Base-by-base conservation (phyloP, 495 filamentous ascomycete genomes). In the Daldinia caldariorum region DNA sequence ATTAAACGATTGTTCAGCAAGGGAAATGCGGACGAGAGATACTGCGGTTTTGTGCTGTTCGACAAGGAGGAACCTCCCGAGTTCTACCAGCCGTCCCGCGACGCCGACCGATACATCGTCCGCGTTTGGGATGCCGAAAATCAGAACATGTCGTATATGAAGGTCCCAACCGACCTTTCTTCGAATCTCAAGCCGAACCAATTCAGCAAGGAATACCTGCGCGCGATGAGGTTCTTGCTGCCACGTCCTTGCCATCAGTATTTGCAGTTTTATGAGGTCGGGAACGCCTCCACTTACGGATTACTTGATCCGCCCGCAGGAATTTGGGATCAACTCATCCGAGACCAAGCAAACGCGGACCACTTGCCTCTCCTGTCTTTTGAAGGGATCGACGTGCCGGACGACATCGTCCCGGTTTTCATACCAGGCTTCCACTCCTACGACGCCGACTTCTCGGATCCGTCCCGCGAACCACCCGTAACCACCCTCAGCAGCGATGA, bases 131-230 rank as follows among this genome's bases (percentile, higher is more conserved):
- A 74, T 53, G 13, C 14, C 0, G 32, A 1, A 1, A 16, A 34
- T 4, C 10, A 56, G 6, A 58, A 64, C 4, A 62, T 74, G 59
- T 63, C 66, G 49, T 76, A 74, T 22, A 75, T 77, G 75, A 75
- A 63, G 10, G 38, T 66, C 1, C 72, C 72, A 8, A 2, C 3
- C 1, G 45, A 16, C 3, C 54, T 75, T 7, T 0, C 26, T 0
- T 0, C 12, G 26, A 39, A 39, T 0, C 61, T 71, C 39, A 69
- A 64, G 41, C 26, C 63, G 20, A 74, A 73, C 18, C 72, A 75
- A 26, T 65, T 71, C 38, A 35, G 29, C 26, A 8, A 12, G 10
- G 69, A 76, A 26, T 76, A 76, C 38, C 22, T 16, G 22, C 56
- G 39, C 12, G 66, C 67, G 4, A 71, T 77, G 61, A 41, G 56